Base-by-base conservation (phyloP, 2,329 filamentous ascomycete genomes). In the Aspergillus luchuensis region DNA sequence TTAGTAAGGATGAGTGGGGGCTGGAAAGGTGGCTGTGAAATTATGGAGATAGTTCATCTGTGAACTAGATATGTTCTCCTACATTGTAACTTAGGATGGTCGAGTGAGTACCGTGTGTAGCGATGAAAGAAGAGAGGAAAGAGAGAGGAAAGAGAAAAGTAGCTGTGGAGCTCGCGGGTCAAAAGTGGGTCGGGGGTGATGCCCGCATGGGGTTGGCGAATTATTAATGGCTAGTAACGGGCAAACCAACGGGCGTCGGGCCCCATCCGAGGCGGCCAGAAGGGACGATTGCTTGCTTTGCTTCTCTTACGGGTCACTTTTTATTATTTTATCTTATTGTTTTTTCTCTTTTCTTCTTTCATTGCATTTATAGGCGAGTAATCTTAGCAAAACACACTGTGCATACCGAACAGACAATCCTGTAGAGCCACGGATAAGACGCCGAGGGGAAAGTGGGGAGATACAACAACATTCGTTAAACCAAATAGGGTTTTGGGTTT, bases 91-190 rank as follows among this genome's bases (percentile, higher is more conserved):
- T 28, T 28, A 3, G 8, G 25, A 28, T 28, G 25, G 25, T 28
- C 7, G 6, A 28, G 33, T 13, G 33, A 36, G 33, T 36, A 36
- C 33, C 11, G 33, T 36, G 33, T 36, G 33, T 36, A 36, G 33
- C 33, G 33, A 36, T 36, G 33, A 36, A 1, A 36, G 11, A 36
- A 11, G 33, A 36, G 33, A 36, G 33, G 11, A 13, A 36, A 36
- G 33, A 11, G 33, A 36, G 33, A 36, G 33, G 11, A 13, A 36
- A 36, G 33, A 36, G 33, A 36, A 36, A 15, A 15, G 41, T 43
- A 19, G 49, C 48, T 51, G 57, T 59, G 57, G 57, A 51, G 57
- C 57, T 56, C 43, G 43, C 51, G 57, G 50, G 36, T 43, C 33
- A 21, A 17, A 21, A 43, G 51, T 53, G 51, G 51, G 36, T 13